Percentiles rank a stretch among this genome's conserved stretches.
These are phyloP conservation scores for Rhynchosporium secalis DNA, from an alignment of 2,329 filamentous ascomycete species.

Conservation along the genomic window DNA sequence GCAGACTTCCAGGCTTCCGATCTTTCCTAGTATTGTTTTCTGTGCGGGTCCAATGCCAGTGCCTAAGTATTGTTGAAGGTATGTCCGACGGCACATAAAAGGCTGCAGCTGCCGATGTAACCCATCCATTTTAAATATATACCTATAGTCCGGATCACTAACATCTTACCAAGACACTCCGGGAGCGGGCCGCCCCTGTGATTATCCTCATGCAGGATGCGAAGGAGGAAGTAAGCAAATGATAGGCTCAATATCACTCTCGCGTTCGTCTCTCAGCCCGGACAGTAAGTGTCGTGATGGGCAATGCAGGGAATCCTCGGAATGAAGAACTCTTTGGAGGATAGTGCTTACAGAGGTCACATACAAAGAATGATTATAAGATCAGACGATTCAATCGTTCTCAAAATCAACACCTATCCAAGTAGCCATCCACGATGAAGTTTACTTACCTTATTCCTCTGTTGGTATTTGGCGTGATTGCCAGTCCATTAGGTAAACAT, in stretches of 20 bases:
- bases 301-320: not conserved
- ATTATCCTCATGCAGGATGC: not conserved
- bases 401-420: not conserved
- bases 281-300: not conserved
- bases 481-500: slow-evolving; percentile 32
- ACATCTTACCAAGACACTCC: not conserved
- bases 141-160: not conserved
- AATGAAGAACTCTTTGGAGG: not conserved
- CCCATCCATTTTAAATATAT: no score
- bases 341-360: not conserved
- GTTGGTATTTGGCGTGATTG: not conserved
- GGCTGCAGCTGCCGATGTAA: no score
- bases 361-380: not conserved
- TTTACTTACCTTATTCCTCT: not conserved
- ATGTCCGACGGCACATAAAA: no score
- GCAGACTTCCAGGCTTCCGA: no score
- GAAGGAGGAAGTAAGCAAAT: not conserved
- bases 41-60: no score
- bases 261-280: not conserved
- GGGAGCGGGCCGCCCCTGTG: not conserved
- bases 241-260: not conserved
- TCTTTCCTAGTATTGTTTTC: no score
- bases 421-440: not conserved
- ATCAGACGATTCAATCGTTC: not conserved
- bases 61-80: no score